These are phyloP conservation scores for Gaultheria prostrata DNA, from an alignment of 148 eudicot genomes.

Conservation along the genomic window DNA sequence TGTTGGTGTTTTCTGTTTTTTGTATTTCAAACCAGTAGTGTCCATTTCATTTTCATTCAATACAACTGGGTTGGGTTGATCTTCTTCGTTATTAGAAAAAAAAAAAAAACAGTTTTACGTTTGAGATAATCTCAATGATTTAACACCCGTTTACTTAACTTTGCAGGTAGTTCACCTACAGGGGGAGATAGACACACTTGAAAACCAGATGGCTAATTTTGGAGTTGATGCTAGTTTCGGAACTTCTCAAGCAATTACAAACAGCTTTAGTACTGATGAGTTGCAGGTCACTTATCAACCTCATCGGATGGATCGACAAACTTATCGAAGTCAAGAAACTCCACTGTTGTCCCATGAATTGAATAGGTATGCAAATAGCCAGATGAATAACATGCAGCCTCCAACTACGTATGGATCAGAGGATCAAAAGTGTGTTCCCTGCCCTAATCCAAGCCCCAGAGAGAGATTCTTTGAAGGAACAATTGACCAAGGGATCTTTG, in stretches of 20 bases:
- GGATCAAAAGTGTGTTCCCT: not conserved
- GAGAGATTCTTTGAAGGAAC: not conserved
- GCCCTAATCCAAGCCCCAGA: not conserved
- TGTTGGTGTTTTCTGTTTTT: too few relatives aligned
- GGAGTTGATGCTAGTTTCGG: conserved; percentile 20
- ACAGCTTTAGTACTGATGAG: not conserved
- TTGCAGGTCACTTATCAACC: not conserved
- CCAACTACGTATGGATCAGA: not conserved
- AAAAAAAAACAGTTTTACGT: not conserved
- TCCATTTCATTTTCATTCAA: too few relatives aligned
- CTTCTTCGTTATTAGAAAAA: too few relatives aligned
- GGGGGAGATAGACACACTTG: conserved; percentile 61
- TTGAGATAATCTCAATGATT: not conserved
- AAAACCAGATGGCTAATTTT: conserved; percentile 41
- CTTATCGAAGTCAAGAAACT: not conserved
- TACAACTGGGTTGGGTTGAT: too few relatives aligned
- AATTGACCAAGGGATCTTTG: not conserved
- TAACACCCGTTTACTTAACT: not conserved
- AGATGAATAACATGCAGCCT: not conserved
- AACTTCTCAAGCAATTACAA: not conserved
- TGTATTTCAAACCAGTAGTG: too few relatives aligned
- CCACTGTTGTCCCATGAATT: not conserved
- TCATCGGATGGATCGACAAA: not conserved
- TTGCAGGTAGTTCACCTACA: conserved; percentile 61
- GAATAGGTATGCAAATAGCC: not conserved